Percentiles rank a stretch among this genome's conserved stretches.
These are phyloP conservation scores for Fusarium tanahbumbuense DNA, from an alignment of 2,329 filamentous ascomycete species.

Conservation along the genomic window DNA sequence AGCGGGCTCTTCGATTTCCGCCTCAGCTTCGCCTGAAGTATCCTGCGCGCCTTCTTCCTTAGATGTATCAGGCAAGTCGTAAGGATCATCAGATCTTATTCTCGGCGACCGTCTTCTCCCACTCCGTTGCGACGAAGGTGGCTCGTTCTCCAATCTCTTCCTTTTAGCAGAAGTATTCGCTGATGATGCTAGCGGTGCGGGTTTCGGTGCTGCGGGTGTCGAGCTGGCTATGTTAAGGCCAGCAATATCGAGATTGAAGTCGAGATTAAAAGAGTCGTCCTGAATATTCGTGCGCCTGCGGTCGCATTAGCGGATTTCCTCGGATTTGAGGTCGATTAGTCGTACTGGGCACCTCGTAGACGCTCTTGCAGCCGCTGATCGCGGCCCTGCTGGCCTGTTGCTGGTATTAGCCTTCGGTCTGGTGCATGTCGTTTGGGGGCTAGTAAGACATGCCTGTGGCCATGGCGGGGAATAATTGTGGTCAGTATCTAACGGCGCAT, in stretches of 20 bases:
- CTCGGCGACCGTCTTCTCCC: conserved; percentile 36
- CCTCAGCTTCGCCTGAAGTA: neutral
- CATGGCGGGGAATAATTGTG: conserved; percentile 44
- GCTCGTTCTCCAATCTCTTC: conserved; percentile 51
- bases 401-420: conserved; percentile 9
- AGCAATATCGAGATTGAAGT: conserved; percentile 65
- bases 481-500: conserved; percentile 16
- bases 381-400: conserved; percentile 59
- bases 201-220: conserved; percentile 40
- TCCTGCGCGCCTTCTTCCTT: conserved; percentile 44
- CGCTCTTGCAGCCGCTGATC: conserved; percentile 73
- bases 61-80: conserved; percentile 49
- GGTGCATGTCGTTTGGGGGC: neutral
- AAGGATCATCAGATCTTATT: conserved; percentile 40
- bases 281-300: conserved; percentile 66
- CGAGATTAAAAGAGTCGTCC: conserved; percentile 69
- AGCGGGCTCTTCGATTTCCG: conserved; percentile 11
- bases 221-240: conserved; percentile 51
- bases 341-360: conserved; percentile 73
- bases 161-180: conserved; percentile 62
- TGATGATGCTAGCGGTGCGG: conserved; percentile 41
- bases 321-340: neutral
- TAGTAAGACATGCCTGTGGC: conserved; percentile 49
- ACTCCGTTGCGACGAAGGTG: conserved; percentile 13
- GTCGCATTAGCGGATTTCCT: neutral